Conservation (phyloP, 148 eudicot species). For the Vaccinium darrowii region DNA sequence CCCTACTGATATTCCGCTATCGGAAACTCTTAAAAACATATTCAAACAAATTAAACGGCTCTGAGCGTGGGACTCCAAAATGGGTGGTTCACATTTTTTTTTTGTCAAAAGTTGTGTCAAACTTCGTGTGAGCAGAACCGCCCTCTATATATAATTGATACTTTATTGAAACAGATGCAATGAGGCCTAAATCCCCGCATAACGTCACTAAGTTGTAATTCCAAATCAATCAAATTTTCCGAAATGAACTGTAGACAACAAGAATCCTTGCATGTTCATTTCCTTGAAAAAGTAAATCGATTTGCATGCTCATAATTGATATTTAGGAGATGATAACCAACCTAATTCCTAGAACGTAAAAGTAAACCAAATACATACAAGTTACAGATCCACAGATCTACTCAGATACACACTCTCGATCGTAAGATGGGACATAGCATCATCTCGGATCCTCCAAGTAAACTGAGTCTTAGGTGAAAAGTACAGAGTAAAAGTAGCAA, state of each 20-base stretch:
- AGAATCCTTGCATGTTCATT: not conserved
- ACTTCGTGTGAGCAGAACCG: no score
- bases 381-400: slow-evolving; percentile 4
- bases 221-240: not conserved
- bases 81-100: no score
- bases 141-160: no score
- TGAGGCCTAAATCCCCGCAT: not conserved
- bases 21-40: no score
- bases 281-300: not conserved
- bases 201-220: not conserved
- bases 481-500: not conserved
- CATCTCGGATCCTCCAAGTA: no score
- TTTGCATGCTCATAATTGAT: not conserved
- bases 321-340: not conserved
- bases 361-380: not conserved
- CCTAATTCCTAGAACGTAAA: not conserved
- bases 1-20: no score
- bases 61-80: no score
- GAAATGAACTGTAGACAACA: not conserved
- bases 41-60: no score
- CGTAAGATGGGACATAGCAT: not conserved
- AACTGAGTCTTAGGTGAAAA: not conserved
- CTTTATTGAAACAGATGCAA: not conserved
- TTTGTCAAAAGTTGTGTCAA: no score
- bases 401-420: not conserved